phyloP scores from a whole-genome alignment of 495 filamentous ascomycete species.

The Talaromyces trachyspermus region DNA sequence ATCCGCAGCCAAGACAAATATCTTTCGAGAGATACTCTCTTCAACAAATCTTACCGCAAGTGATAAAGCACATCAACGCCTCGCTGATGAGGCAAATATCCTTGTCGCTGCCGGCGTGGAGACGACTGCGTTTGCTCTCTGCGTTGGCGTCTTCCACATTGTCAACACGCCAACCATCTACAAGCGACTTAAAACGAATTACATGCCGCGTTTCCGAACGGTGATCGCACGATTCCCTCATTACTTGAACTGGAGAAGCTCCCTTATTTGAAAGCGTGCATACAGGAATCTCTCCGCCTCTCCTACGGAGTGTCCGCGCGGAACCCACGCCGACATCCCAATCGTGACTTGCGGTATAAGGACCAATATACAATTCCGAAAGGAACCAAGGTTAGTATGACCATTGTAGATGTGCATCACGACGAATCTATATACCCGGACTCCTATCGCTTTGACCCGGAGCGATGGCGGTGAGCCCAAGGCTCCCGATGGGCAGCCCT shows the following conservation, averaged over 20 bases:
- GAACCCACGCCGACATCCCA: slow-evolving; percentile 15
- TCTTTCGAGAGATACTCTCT: slow-evolving; percentile 31
- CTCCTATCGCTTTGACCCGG: slow-evolving; percentile 31
- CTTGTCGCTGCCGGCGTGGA: slow-evolving; percentile 33
- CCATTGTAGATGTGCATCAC: slow-evolving; percentile 30
- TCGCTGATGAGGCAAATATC: slow-evolving; percentile 28
- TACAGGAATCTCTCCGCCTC: slow-evolving; percentile 37
- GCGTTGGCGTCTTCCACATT: slow-evolving; percentile 19
- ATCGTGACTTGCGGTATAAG: slow-evolving; percentile 14
- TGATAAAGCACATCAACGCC: slow-evolving; percentile 19
- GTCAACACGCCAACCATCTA: slow-evolving; percentile 16
- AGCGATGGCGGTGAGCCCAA: slow-evolving; percentile 33
- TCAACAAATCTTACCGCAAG: slow-evolving; percentile 13
- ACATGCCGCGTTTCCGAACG: slow-evolving; percentile 15
- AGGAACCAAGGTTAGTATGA: slow-evolving; percentile 30
- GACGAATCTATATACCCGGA: slow-evolving; percentile 35
- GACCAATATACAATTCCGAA: slow-evolving; percentile 7
- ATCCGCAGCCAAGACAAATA: slow-evolving; percentile 16
- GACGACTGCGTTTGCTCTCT: slow-evolving; percentile 20
- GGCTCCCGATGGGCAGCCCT: slow-evolving; percentile 23
- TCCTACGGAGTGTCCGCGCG: slow-evolving; percentile 23
- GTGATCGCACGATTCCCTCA: slow-evolving; percentile 4
- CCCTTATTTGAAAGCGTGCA: slow-evolving; percentile 32
- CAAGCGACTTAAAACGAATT: slow-evolving; percentile 19
- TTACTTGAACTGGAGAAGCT: slow-evolving; percentile 23